Conservation (phyloP, 2,329 filamentous ascomycete species). For the Xylaria sp. region DNA sequence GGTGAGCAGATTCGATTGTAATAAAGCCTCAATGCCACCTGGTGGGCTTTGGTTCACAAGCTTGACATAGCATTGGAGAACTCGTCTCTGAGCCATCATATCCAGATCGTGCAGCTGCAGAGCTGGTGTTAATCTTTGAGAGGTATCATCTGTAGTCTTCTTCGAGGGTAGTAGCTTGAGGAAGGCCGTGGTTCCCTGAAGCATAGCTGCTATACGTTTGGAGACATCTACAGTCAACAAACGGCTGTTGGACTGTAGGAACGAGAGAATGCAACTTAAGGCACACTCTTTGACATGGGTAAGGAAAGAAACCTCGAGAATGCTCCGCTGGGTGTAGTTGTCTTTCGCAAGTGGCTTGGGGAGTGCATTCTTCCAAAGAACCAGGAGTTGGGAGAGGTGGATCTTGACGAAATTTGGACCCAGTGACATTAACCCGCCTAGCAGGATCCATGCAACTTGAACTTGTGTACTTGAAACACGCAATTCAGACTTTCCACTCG, state of each 20-base stretch:
- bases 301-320: constrained; percentile 90
- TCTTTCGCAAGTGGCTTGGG: constrained; percentile 95
- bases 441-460: constrained; percentile 96
- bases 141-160: constrained; percentile 87
- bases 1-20: constrained; percentile 91
- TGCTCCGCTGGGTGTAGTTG: constrained; percentile 83
- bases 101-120: constrained; percentile 91
- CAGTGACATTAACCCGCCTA: constrained; percentile 94
- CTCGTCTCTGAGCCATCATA: constrained; percentile 90
- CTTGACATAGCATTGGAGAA: constrained; percentile 94
- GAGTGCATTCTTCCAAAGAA: constrained; percentile 97
- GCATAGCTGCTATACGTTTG: constrained; percentile 90
- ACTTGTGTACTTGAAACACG: constrained; percentile 93
- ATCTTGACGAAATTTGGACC: constrained; percentile 99
- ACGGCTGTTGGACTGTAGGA: constrained; percentile 92
- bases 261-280: constrained; percentile 88
- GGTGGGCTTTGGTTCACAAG: constrained; percentile 88
- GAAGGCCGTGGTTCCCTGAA: constrained; percentile 93
- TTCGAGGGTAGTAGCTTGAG: constrained; percentile 84
- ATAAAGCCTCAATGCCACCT: constrained; percentile 83
- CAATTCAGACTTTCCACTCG: constrained; percentile 89
- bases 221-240: constrained; percentile 94
- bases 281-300: constrained; percentile 96
- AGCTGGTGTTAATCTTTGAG: constrained; percentile 83
- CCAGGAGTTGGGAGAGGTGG: constrained; percentile 89